Evolutionary conservation across 140 eudicot species (phyloP).

Genomic region (Anethum foeniculum): DNA sequence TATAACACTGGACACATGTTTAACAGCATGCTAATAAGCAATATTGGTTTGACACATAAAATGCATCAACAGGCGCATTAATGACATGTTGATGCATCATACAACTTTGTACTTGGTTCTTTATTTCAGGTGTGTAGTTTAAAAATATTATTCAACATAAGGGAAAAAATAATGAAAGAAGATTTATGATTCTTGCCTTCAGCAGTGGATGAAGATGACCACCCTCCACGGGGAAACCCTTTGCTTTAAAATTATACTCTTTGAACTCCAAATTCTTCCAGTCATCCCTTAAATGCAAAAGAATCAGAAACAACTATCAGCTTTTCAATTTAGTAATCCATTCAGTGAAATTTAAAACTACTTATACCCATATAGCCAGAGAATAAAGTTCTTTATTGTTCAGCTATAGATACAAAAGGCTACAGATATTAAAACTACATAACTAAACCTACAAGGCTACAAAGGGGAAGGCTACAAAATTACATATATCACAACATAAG

Average conservation of each 20-base stretch:
- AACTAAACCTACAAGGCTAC: background rate
- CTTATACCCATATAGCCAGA: background rate
- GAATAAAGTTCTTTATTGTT: background rate
- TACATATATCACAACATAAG: background rate
- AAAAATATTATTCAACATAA: background rate
- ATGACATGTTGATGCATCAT: background rate
- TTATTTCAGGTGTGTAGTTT: background rate
- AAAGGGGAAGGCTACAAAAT: background rate
- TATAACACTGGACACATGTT: background rate
- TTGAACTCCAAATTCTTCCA: constrained; percentile 87
- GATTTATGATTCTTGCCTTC: constrained; percentile 50
- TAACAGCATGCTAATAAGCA: background rate
- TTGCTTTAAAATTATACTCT: constrained; percentile 85
- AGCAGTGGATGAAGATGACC: constrained; percentile 88
- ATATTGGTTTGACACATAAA: background rate
- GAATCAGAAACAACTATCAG: background rate
- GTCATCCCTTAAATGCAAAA: constrained; percentile 55
- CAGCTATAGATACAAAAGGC: background rate
- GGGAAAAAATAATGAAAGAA: constrained; percentile 4
- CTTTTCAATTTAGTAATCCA: background rate
- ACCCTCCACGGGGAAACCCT: constrained; percentile 80
- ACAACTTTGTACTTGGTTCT: background rate
- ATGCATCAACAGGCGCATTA: background rate
- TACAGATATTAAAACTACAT: background rate
- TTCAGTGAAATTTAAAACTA: background rate